Base-by-base conservation (phyloP, 768 basidiomycete species). In the Panellus pusillus region DNA sequence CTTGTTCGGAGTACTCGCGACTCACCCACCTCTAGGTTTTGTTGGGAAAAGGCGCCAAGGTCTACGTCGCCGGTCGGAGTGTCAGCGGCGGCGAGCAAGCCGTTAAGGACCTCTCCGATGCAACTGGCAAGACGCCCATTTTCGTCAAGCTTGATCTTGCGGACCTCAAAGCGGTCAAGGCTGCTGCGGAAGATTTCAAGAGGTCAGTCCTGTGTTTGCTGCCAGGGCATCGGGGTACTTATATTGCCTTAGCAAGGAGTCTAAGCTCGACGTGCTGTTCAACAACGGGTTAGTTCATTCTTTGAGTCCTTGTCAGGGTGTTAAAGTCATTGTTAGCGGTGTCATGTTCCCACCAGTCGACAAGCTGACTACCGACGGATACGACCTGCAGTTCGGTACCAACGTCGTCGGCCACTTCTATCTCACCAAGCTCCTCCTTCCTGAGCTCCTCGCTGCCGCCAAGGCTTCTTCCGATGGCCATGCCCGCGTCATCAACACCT, bases 341-440 rank as follows among this genome's bases (percentile, higher is more conserved):
- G 72, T 81, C 19, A 81, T 82, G 75, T 47, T 52, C 1, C 58
- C 71, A 6, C 73, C 76, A 0, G 49, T 71, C 1, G 74, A 75
- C n/a, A 57, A 61, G 24, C 43, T 75, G 29, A 83, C 79, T 0
- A 67, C 51, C 13, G 74, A 81, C 27, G 80, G 79, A 6, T 82
- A 78, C 50, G 83, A 83, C 56, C 63, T 79, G 19, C 78, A 80
- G 54, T 84, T 81, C 51, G 83, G 80, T 8, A 78, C 76, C 6
- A 83, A 83, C 57, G 78, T 79, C 36, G 54, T 82, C 13, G 80
- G 79, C 9, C 81, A 76, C 63, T 75, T 68, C 60, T 71, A 75
- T 57, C 72, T 83, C 61, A 81, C 79, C 3, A 68, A 71, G 42
- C 69, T 78, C 18, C 73, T 85, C 37, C 68, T 83, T 28, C 80